Evolutionary conservation across 2,329 filamentous ascomycete species (phyloP).

Genomic region (Diaporthe sp.): DNA sequence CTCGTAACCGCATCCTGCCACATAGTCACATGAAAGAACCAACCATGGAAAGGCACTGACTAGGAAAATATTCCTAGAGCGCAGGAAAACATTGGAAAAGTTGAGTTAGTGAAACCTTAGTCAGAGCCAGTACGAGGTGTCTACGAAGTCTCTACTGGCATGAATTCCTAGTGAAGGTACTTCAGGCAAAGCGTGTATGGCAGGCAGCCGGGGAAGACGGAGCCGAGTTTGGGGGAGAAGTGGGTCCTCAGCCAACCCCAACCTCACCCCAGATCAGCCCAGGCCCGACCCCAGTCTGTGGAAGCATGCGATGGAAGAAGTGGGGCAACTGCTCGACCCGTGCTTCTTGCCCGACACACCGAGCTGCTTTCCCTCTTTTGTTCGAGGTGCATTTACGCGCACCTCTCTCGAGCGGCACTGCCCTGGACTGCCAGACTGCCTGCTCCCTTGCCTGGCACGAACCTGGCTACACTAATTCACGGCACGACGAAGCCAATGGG

Average conservation of each 20-base stretch:
- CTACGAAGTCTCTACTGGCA: background rate
- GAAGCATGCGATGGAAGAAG: background rate
- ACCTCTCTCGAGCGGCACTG: slow-evolving; percentile 19
- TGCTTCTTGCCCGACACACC: background rate
- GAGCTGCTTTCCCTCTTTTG: background rate
- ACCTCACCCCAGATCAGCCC: slow-evolving; percentile 22
- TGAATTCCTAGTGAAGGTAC: background rate
- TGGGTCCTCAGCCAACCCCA: slow-evolving; percentile 15
- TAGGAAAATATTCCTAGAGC: background rate
- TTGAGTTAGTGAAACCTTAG: background rate
- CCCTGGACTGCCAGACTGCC: background rate
- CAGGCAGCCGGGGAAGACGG: slow-evolving; percentile 35
- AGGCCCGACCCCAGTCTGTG: background rate
- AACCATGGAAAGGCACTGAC: background rate
- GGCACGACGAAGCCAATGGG: background rate
- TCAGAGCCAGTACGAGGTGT: background rate
- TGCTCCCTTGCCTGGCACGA: background rate
- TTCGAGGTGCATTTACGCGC: slow-evolving; percentile 10
- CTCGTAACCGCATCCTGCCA: background rate
- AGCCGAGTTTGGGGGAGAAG: slow-evolving; percentile 25
- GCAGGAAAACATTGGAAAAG: background rate
- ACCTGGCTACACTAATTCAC: background rate
- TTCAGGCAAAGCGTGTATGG: background rate
- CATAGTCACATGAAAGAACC: background rate
- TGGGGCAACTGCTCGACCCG: background rate